phyloP scores from a whole-genome alignment of 2,329 filamentous ascomycete species.

The Fusarium sp. region DNA sequence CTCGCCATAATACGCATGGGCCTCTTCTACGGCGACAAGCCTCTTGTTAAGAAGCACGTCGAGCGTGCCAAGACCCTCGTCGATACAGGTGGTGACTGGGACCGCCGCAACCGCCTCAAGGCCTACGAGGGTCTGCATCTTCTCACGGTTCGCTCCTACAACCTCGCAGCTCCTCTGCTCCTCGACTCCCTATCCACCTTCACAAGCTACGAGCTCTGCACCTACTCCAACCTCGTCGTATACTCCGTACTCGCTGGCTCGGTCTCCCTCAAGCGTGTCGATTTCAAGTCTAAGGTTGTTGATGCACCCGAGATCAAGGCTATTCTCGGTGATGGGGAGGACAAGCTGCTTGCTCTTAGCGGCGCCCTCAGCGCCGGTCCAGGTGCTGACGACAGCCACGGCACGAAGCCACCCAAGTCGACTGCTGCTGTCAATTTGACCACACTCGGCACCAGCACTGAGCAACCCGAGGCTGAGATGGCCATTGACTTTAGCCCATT shows the following conservation, averaged over 20 bases:
- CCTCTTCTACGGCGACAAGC: constrained; percentile 94
- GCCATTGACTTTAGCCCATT: constrained; percentile 91
- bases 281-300: constrained; percentile 99
- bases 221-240: constrained; percentile 92
- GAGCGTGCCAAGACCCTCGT: constrained; percentile 91
- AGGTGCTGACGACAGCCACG: constrained; percentile 82
- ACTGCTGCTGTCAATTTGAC: constrained; percentile 87
- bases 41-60: constrained; percentile 92
- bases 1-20: constrained; percentile 96
- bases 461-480: constrained; percentile 82
- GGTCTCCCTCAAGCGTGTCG: constrained; percentile 93
- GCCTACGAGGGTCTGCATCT: constrained; percentile 96
- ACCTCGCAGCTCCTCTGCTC: constrained; percentile 88
- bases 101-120: constrained; percentile 97
- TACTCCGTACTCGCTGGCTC: constrained; percentile 97
- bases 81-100: constrained; percentile 97
- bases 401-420: constrained; percentile 67
- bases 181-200: constrained; percentile 98
- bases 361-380: constrained; percentile 86
- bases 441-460: constrained; percentile 78
- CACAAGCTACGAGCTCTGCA: constrained; percentile 98
- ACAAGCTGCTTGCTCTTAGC: constrained; percentile 85
- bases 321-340: constrained; percentile 89
- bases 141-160: constrained; percentile 92
- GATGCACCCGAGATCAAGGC: constrained; percentile 99